Percentiles rank a stretch among this genome's conserved stretches.
These are phyloP conservation scores for Phialophora expanda DNA, from an alignment of 2,329 filamentous ascomycete species.

Conservation along the genomic window DNA sequence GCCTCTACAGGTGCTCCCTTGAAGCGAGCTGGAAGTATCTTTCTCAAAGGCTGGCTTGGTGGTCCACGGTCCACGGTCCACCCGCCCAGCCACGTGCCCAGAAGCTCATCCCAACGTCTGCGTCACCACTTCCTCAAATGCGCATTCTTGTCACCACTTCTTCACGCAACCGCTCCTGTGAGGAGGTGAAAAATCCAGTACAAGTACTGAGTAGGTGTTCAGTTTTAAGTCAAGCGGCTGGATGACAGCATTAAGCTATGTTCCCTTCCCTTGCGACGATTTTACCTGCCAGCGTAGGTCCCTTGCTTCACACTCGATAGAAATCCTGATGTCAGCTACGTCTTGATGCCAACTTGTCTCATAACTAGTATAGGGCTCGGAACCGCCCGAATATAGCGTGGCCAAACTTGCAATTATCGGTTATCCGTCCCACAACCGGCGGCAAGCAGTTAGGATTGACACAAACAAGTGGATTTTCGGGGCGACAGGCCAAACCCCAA, in stretches of 20 bases:
- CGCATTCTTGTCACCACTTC: background rate
- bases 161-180: background rate
- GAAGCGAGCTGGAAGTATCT: background rate
- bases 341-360: background rate
- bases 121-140: constrained; percentile 18
- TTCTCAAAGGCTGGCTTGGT: background rate
- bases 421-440: background rate
- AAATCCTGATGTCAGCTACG: background rate
- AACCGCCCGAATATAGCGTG: background rate
- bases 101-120: constrained; percentile 11
- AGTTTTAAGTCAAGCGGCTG: background rate
- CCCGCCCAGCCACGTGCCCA: constrained; percentile 25
- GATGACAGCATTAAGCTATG: background rate
- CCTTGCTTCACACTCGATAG: background rate
- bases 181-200: background rate
- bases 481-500: background rate
- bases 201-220: background rate
- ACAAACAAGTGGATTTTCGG: background rate
- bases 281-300: background rate
- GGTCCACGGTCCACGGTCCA: background rate
- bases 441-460: background rate
- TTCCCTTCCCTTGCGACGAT: background rate
- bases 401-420: background rate
- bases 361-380: background rate
- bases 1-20: background rate